Base-by-base conservation (phyloP, 306 rosid genomes). In the Hippophae tibetana region DNA sequence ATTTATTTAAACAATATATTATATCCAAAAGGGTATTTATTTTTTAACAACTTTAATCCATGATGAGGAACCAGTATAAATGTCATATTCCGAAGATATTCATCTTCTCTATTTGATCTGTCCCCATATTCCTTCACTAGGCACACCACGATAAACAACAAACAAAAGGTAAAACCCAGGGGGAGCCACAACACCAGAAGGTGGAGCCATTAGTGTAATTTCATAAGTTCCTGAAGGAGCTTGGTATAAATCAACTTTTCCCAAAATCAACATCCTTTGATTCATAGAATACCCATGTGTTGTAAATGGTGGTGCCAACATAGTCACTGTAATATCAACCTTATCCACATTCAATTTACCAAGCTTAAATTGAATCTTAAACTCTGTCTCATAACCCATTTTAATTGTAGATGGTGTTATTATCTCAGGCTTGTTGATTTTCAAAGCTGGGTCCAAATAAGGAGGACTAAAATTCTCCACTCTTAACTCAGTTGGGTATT, bases 241-340 rank as follows among this genome's bases (percentile, higher is more conserved):
- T 10, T 7, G 11, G 5, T 5, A 43, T 5, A 54, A 3, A 1
- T 5, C 57, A n/a, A 7, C 55, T 27, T 45, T 55, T 0, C 57
- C 68, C 52, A 93, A 63, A 1, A 78, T 25, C 10, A 93, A 0
- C 25, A 82, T 75, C 61, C 99, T 84, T 63, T 93, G 99, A 48
- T 67, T 80, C 99, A 80, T 80, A 3, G 95, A 84, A 55, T 26
- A 70, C 1, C 99, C 99, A 56, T 88, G 99, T 42, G 99, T 93
- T 1, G 99, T 93, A 60, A 93, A 93, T 1, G 99, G 97, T 10
- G 94, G 94, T 12, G 81, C 66, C 59, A 85, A 84, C 67, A 93
- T 66, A 11, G 83, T 73, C 40, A 89, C 73, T 76, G 64, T 75
- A 13, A 93, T 40, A 6, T 78, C 79, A 2, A 5, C 25, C 63